phyloP scores from a whole-genome alignment of 345 rosid species.

The Dipteronia sinensis region DNA sequence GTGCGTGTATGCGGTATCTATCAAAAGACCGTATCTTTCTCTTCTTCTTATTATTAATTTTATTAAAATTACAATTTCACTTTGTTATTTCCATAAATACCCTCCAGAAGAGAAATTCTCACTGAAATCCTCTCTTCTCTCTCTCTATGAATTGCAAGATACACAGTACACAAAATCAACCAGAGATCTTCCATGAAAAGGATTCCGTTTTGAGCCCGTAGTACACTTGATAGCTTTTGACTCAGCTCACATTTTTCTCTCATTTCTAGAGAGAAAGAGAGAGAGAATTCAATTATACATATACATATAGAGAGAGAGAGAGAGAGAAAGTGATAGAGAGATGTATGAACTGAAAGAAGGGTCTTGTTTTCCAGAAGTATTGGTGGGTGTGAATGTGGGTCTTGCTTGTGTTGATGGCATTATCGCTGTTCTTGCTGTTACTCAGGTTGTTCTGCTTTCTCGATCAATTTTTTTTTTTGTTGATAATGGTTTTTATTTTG shows the following conservation, averaged over 20 bases:
- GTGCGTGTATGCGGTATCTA: background rate
- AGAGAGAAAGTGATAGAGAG: slow-evolving; percentile 13
- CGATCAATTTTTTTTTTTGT: background rate
- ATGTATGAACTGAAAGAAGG: slow-evolving; percentile 29
- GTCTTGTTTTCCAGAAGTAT: slow-evolving; percentile 35
- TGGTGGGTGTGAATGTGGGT: slow-evolving; percentile 41
- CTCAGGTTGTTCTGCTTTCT: slow-evolving; percentile 41
- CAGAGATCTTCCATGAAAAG: slow-evolving; percentile 42
- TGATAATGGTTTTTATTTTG: background rate
- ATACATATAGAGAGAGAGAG: background rate
- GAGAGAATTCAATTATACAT: background rate
- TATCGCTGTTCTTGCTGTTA: slow-evolving; percentile 45
- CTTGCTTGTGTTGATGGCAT: slow-evolving; percentile 47
- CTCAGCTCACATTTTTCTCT: slow-evolving; percentile 5
- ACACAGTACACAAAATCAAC: slow-evolving; percentile 21
- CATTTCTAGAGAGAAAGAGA: slow-evolving; percentile 5
- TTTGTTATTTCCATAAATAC: background rate
- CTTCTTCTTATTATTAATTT: background rate
- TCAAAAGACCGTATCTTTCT: background rate
- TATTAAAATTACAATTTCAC: background rate
- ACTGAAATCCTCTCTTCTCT: background rate
- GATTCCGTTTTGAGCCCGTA: slow-evolving; percentile 20
- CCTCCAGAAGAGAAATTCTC: background rate
- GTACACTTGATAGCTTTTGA: slow-evolving; percentile 14
- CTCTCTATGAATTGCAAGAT: background rate